phyloP scores from a whole-genome alignment of 208 protist species.

The Balamuthia mandrillaris region DNA sequence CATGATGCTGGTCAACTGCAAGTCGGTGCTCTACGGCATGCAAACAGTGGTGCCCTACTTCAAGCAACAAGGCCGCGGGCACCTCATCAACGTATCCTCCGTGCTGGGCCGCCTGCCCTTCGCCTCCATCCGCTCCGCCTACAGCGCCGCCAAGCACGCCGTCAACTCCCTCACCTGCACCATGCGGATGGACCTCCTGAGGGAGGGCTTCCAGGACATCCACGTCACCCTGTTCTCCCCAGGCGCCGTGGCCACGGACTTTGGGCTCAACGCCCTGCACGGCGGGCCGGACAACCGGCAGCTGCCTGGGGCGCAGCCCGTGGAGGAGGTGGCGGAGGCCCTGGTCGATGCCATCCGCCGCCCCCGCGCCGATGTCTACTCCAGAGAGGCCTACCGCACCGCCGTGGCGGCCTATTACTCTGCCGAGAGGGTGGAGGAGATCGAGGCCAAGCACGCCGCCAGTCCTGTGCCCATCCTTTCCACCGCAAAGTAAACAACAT shows the following conservation, averaged over 20 bases:
- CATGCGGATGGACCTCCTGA: neutral
- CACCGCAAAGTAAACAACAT: too few relatives aligned
- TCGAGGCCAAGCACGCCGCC: too few relatives aligned
- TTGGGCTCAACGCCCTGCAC: neutral
- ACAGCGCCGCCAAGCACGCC: neutral
- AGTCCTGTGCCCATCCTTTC: too few relatives aligned
- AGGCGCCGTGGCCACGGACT: neutral
- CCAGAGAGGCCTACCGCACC: neutral
- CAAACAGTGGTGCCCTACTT: neutral
- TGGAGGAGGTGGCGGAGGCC: neutral
- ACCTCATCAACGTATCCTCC: neutral
- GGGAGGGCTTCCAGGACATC: neutral
- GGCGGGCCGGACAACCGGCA: neutral
- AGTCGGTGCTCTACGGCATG: neutral
- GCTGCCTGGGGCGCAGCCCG: neutral
- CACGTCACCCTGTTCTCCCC: neutral
- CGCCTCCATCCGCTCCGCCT: neutral
- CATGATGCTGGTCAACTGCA: neutral
- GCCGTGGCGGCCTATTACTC: neutral
- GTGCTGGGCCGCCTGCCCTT: neutral
- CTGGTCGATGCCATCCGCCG: neutral
- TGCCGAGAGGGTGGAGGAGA: neutral
- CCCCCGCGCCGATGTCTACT: slow-evolving; percentile 3
- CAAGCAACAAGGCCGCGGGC: neutral
- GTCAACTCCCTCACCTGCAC: neutral